phyloP scores from a whole-genome alignment of 169 alveolate species.

The Plasmodium coatneyi region DNA sequence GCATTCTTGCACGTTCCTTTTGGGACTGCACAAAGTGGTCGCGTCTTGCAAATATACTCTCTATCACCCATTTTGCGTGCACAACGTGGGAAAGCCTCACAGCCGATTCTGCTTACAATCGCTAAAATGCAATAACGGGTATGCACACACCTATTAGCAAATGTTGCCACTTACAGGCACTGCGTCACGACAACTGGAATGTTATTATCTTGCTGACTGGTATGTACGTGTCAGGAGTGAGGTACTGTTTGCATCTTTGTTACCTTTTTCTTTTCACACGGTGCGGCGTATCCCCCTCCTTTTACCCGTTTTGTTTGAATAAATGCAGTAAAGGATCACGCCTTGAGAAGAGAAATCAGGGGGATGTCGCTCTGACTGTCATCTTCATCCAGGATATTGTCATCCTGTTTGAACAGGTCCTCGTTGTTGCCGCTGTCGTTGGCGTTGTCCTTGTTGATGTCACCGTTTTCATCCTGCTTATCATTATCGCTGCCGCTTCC shows the following conservation, averaged over 20 bases:
- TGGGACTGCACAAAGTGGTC: background rate
- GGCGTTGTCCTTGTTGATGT: background rate
- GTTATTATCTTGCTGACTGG: background rate
- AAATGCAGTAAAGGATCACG: background rate
- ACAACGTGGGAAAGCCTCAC: background rate
- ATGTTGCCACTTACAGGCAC: background rate
- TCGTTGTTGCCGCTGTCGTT: background rate
- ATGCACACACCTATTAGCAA: background rate
- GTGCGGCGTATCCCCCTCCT: background rate
- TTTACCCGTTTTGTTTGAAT: background rate
- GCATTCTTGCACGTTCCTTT: background rate
- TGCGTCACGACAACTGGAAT: background rate
- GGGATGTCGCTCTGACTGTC: background rate
- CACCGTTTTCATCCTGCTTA: background rate
- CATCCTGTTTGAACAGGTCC: background rate
- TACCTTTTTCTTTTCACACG: background rate
- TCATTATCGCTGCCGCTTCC: background rate
- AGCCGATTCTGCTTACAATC: background rate
- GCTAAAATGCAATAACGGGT: background rate
- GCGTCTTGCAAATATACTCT: background rate
- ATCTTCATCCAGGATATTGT: background rate
- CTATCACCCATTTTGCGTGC: background rate
- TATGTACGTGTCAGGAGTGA: background rate
- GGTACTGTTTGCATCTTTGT: background rate
- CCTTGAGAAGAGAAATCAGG: background rate